Evolutionary conservation across 139 green algal genomes (phyloP).

Genomic region (Mesotaenium endlicherianum): DNA sequence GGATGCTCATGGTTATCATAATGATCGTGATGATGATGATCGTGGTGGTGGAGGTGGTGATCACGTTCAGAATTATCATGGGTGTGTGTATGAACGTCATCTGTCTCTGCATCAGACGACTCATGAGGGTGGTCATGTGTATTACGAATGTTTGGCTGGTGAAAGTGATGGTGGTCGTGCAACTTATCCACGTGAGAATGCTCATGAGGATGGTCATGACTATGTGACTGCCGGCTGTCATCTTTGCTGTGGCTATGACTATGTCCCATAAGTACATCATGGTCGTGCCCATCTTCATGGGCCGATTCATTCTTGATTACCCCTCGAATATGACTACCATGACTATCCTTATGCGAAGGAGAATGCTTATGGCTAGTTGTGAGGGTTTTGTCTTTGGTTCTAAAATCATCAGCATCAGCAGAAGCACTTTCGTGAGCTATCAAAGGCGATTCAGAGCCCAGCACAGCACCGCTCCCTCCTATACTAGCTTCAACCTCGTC

Average conservation of each 20-base stretch:
- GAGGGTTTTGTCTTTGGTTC: too few relatives aligned
- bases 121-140: conserved; percentile 1
- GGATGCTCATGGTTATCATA: background rate
- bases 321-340: too few relatives aligned
- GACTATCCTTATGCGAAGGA: too few relatives aligned
- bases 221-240: background rate
- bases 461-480: too few relatives aligned
- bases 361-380: too few relatives aligned
- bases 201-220: conserved; percentile 1
- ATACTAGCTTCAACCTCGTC: too few relatives aligned
- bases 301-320: too few relatives aligned
- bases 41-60: background rate
- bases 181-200: background rate
- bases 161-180: background rate
- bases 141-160: background rate
- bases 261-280: background rate
- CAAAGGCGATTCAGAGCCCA: too few relatives aligned
- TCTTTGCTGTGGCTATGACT: background rate
- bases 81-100: background rate
- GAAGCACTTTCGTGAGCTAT: too few relatives aligned
- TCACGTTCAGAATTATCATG: background rate
- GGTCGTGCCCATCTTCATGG: background rate
- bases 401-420: too few relatives aligned
- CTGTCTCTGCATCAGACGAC: background rate
- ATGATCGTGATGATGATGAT: background rate